Conservation (phyloP, 1,284 basidiomycete species). For the Cutaneotrichosporon cavernicola region DNA sequence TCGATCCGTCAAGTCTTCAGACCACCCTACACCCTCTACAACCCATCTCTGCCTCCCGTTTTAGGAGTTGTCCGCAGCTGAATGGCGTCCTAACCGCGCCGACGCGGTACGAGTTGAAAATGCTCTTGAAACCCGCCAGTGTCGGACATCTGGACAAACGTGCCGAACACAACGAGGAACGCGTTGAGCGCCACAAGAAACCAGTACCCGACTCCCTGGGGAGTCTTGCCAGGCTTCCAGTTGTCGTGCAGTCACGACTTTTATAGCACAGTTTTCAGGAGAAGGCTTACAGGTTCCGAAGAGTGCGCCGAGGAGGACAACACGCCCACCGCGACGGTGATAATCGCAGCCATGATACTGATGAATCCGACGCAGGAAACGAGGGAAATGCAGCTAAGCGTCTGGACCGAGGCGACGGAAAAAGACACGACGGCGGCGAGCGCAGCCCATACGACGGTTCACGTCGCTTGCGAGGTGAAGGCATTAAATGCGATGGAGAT, state of each 20-base stretch:
- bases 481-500: slow-evolving; percentile 38
- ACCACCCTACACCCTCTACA: no score
- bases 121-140: slow-evolving; percentile 25
- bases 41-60: no score
- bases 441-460: slow-evolving; percentile 38
- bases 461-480: slow-evolving; percentile 37
- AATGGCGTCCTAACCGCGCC: slow-evolving; percentile 46
- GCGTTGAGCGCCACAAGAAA: slow-evolving; percentile 29
- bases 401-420: slow-evolving; percentile 38
- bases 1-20: no score
- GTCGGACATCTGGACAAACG: slow-evolving; percentile 35
- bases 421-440: slow-evolving; percentile 28
- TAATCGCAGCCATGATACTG: slow-evolving; percentile 37
- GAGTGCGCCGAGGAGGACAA: slow-evolving; percentile 34
- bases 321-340: slow-evolving; percentile 41
- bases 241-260: slow-evolving; percentile 36
- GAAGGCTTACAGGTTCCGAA: slow-evolving; percentile 25
- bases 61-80: slow-evolving; percentile 37
- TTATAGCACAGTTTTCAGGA: slow-evolving; percentile 18
- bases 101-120: slow-evolving; percentile 38
- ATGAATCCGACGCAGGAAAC: slow-evolving; percentile 42
- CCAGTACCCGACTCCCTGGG: slow-evolving; percentile 19
- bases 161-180: slow-evolving; percentile 33
- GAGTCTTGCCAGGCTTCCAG: slow-evolving; percentile 24
- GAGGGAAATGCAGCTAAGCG: slow-evolving; percentile 39